These are phyloP conservation scores for Desmodesmus armatus DNA, from an alignment of 139 green algal species.

Conservation along the genomic window DNA sequence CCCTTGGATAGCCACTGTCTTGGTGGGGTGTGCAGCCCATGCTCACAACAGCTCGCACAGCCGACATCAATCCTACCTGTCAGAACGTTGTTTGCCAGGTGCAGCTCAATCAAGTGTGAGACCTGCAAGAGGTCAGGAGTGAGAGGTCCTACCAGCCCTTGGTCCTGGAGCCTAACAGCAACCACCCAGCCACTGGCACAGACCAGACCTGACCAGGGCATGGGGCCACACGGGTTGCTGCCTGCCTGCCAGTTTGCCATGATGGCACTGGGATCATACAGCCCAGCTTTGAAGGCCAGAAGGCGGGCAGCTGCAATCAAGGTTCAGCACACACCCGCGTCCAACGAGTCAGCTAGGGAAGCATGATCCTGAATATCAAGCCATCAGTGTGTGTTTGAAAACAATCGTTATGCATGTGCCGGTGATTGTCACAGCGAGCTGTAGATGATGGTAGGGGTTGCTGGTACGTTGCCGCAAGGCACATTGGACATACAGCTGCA, in stretches of 20 bases:
- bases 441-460: background rate
- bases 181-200: background rate
- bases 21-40: background rate
- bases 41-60: background rate
- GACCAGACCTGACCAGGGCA: background rate
- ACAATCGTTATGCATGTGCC: no score
- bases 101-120: background rate
- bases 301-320: slow-evolving; percentile 16
- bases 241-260: background rate
- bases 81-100: slow-evolving; percentile 15
- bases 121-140: background rate
- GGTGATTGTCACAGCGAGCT: background rate
- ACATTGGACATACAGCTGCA: background rate
- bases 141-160: background rate
- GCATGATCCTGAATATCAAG: no score
- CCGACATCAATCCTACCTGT: background rate
- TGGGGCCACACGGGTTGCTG: slow-evolving; percentile 27
- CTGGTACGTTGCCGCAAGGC: background rate
- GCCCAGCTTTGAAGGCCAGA: background rate
- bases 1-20: background rate
- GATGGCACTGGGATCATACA: background rate
- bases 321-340: slow-evolving; percentile 6
- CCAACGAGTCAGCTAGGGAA: no score
- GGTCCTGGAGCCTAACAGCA: background rate
- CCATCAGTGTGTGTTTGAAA: no score